Evolutionary conservation across 768 basidiomycete genomes (phyloP), one percentile per base, ranked within the genome.

Genomic region (Termitomyces sp.): DNA sequence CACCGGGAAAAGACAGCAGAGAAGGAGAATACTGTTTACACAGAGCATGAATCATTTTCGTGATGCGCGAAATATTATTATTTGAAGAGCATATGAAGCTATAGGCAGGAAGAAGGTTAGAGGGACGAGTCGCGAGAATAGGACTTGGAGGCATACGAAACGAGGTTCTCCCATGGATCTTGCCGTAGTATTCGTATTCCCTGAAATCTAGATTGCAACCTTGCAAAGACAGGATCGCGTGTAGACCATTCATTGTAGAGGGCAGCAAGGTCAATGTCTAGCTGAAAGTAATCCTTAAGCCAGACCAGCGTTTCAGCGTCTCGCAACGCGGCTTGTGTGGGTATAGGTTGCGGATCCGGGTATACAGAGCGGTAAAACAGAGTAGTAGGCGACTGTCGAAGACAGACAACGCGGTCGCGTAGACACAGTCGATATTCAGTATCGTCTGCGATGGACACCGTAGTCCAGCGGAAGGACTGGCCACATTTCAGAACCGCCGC

Each of bases 21-120:
- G 83, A 73, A 12, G 83, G 76, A 1, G 94, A 94, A 64, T 85
- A 97, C 20, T 88, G 77, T 16, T 71, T 78, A 67, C 91, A 92
- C 13, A 98, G 81, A 18, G 82, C 79, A 57, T 91, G 88, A 27
- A 98, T 85, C 89, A 98, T 94, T 54, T 89, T 90, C 15, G 92
- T 89, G 63, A 99, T 99, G 6, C 97, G 89, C 5, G 84, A 72
- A 48, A 99, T 98, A 63, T 98, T 94, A 68, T 98, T 98, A 65
- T 98, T 98, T 2, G 93, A 91, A 2, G 94, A 97, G 66, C 96
- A 98, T 60, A 99, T 97, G 73, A 98, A 99, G 9, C 95, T 96
- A 29, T 13, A n/a, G 27, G n/a, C 18, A 22, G 40, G 40, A 25
- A 18, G 41, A 40, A 50, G 5, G 51, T 20, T 13, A 46, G 32